These are phyloP conservation scores for Flaveria ramosissima DNA, from an alignment of 129 eudicot genomes.

Conservation along the genomic window DNA sequence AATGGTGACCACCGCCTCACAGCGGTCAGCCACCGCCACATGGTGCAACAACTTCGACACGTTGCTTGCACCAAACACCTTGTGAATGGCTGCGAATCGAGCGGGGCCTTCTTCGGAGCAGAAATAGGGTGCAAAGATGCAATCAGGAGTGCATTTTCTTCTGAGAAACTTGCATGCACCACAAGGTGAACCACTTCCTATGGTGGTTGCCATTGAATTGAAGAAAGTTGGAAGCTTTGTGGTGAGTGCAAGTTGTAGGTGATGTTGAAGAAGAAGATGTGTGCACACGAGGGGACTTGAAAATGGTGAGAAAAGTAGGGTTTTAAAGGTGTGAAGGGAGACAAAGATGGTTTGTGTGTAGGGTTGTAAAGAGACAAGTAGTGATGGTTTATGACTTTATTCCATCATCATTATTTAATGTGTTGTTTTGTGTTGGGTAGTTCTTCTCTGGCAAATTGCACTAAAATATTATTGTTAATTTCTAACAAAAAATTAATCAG, in stretches of 20 bases:
- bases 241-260: neutral
- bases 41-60: conserved; percentile 79
- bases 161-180: conserved; percentile 98
- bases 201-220: conserved; percentile 47
- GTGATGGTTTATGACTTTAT: conserved; percentile 54
- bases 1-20: conserved; percentile 94
- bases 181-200: conserved; percentile 82
- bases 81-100: conserved; percentile 92
- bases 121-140: conserved; percentile 92
- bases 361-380: conserved; percentile 71
- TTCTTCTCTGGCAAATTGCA: neutral
- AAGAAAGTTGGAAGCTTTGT: neutral
- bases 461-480: neutral
- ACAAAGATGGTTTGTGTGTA: conserved; percentile 69
- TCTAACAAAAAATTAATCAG: no score
- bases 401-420: conserved; percentile 4
- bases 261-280: neutral
- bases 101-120: conserved; percentile 94
- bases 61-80: conserved; percentile 98
- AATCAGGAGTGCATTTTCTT: conserved; percentile 81
- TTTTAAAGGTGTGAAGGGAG: conserved; percentile 50
- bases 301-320: conserved; percentile 58
- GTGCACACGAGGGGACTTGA: conserved; percentile 80
- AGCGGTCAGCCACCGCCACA: conserved; percentile 71
- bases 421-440: neutral